Percentiles rank a stretch among this genome's conserved stretches.
phyloP scores from a whole-genome alignment of 192 early-diverging fungal species.

The Coemansia sp. region DNA sequence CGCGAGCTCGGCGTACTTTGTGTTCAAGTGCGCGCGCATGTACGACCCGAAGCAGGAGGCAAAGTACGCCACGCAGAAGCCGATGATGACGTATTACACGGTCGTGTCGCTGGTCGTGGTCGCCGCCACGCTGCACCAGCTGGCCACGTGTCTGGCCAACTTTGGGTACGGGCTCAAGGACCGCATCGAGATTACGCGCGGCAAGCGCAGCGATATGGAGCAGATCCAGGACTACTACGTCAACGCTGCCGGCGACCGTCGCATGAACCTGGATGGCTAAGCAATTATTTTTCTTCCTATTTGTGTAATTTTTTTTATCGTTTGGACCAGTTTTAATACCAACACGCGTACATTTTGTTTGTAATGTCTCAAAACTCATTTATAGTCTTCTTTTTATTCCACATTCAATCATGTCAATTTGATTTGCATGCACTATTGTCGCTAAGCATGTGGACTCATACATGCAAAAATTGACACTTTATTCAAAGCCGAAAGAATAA shows the following conservation, averaged over 20 bases:
- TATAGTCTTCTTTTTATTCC: too few species aligned
- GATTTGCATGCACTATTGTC: too few species aligned
- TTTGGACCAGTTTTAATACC: too few species aligned
- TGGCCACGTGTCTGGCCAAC: conserved; percentile 41
- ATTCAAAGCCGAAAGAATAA: too few species aligned
- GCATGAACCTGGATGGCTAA: conserved; percentile 50
- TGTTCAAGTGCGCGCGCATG: conserved; percentile 51
- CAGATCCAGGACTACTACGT: conserved; percentile 54
- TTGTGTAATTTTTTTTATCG: background rate
- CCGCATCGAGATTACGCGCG: conserved; percentile 49
- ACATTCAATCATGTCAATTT: too few species aligned
- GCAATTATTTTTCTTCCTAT: background rate
- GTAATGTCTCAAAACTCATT: too few species aligned
- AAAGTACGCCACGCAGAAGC: conserved; percentile 40
- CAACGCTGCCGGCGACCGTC: conserved; percentile 49
- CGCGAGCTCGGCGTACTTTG: conserved; percentile 48
- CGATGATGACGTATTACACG: conserved; percentile 54
- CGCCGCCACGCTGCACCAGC: conserved; percentile 43
- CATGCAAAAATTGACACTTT: too few species aligned
- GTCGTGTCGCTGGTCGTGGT: conserved; percentile 37
- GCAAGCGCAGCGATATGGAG: conserved; percentile 54
- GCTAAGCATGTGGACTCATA: too few species aligned
- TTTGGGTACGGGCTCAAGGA: conserved; percentile 52
- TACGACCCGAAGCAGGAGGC: conserved; percentile 49
- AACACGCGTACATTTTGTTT: background rate